A percentile compares a stretch with the other conserved stretches of the same genome.
These are phyloP conservation scores for Trametes punicea DNA, from an alignment of 768 basidiomycete genomes.

Conservation along the genomic window DNA sequence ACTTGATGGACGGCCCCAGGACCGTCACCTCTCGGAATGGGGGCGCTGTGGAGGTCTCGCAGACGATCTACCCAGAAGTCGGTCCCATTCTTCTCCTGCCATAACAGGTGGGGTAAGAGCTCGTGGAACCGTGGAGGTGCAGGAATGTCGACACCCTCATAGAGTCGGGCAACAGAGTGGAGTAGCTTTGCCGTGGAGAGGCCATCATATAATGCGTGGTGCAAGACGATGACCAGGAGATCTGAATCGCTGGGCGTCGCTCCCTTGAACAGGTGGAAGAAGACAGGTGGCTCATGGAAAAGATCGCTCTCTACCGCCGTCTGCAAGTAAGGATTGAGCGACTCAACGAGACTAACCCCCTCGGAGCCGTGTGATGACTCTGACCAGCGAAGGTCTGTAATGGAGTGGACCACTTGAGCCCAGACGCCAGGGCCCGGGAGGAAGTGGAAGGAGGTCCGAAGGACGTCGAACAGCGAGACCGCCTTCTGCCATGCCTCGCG, in stretches of 20 bases:
- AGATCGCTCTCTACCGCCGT: conserved; percentile 20
- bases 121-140: conserved; percentile 35
- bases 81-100: conserved; percentile 37
- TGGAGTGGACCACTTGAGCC: conserved; percentile 31
- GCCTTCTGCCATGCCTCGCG: conserved; percentile 37
- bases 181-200: conserved; percentile 38
- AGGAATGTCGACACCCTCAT: conserved; percentile 22
- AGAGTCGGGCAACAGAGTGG: conserved; percentile 31
- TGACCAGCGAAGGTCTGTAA: conserved; percentile 25
- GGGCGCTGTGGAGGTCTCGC: not conserved
- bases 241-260: not conserved
- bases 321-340: conserved; percentile 2
- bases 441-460: conserved; percentile 49
- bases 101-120: conserved; percentile 36
- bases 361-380: conserved; percentile 8
- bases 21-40: not conserved
- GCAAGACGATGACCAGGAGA: conserved; percentile 39
- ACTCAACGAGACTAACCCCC: not conserved
- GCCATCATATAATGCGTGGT: conserved; percentile 50
- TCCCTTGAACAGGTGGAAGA: conserved; percentile 19
- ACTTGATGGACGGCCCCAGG: not conserved
- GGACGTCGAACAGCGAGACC: conserved; percentile 34
- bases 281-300: conserved; percentile 34
- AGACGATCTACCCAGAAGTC: conserved; percentile 34
- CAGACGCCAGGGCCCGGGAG: conserved; percentile 32